Percentiles rank a stretch among this genome's conserved stretches.
Conservation (phyloP, 139 green algal genomes). For the Eudorina sp. region DNA sequence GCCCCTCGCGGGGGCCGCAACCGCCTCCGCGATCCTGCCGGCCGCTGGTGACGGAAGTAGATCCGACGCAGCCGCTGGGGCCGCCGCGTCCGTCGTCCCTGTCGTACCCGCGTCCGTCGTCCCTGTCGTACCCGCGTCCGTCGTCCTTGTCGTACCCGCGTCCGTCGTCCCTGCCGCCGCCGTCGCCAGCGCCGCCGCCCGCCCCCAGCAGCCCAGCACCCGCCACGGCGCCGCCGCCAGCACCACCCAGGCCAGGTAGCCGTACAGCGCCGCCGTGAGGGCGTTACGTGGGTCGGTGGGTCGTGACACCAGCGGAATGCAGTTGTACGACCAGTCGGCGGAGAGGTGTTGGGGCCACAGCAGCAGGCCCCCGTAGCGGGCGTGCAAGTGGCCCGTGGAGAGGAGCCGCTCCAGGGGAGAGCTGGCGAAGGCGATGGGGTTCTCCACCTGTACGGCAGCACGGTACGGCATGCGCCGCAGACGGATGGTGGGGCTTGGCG, state of each 20-base stretch:
- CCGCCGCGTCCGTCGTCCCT: too few species aligned
- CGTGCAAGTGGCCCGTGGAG: conserved; percentile 76
- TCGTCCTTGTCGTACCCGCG: too few species aligned
- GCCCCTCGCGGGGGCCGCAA: too few species aligned
- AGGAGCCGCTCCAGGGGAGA: conserved; percentile 54
- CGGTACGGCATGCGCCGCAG: neutral
- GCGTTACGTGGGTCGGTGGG: conserved; percentile 70
- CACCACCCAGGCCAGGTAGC: conserved; percentile 22
- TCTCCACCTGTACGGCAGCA: conserved; percentile 77
- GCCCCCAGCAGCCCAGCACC: conserved; percentile 33
- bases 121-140: too few species aligned
- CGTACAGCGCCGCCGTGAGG: conserved; percentile 63
- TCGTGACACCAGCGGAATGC: conserved; percentile 71
- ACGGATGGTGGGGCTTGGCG: neutral
- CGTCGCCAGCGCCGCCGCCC: neutral
- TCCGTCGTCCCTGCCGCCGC: neutral
- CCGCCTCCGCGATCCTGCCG: too few species aligned
- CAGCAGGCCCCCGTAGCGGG: conserved; percentile 76
- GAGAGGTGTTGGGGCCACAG: conserved; percentile 75
- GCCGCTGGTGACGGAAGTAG: too few species aligned
- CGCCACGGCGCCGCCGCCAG: conserved; percentile 51
- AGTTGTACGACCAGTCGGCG: conserved; percentile 86
- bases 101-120: too few species aligned
- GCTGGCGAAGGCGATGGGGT: conserved; percentile 82
- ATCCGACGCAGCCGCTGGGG: too few species aligned